Percentiles rank a stretch among this genome's conserved stretches.
phyloP scores from a whole-genome alignment of 805 yeast genomes.

The Lachancea sp. region DNA sequence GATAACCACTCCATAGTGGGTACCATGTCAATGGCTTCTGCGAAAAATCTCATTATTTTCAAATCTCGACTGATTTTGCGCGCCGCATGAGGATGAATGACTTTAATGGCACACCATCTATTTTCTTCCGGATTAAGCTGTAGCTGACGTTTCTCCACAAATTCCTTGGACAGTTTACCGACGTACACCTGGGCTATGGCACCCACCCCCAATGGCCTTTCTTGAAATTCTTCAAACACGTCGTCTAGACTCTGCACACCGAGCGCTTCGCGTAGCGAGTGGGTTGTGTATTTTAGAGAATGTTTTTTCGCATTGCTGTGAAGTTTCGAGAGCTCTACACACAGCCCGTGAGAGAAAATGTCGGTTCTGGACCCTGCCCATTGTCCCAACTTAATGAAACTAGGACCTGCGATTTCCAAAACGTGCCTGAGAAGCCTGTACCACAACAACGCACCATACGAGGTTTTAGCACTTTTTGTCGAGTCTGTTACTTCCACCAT shows the following conservation, averaged over 20 bases:
- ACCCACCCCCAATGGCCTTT: slow-evolving; percentile 87
- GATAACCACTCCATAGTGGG: slow-evolving; percentile 99
- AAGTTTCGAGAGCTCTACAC: slow-evolving; percentile 65
- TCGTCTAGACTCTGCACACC: slow-evolving; percentile 53
- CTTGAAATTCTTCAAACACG: slow-evolving; percentile 71
- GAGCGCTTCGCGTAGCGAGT: slow-evolving; percentile 54
- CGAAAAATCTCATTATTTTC: slow-evolving; percentile 76
- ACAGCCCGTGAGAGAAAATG: slow-evolving; percentile 72
- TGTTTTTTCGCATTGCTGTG: slow-evolving; percentile 85
- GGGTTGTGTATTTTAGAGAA: slow-evolving; percentile 52
- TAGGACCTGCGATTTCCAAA: slow-evolving; percentile 85
- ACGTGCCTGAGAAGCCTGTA: slow-evolving; percentile 54
- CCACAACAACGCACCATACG: slow-evolving; percentile 68
- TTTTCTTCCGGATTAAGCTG: slow-evolving; percentile 19
- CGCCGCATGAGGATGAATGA: slow-evolving; percentile 83
- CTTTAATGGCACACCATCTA: slow-evolving; percentile 79
- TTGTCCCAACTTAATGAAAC: slow-evolving; percentile 88
- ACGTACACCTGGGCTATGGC: slow-evolving; percentile 95
- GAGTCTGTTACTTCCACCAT: slow-evolving; percentile 14
- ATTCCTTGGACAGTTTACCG: slow-evolving; percentile 52
- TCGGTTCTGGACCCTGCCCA: slow-evolving; percentile 99
- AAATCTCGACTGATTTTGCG: slow-evolving; percentile 71
- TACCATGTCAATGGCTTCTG: slow-evolving; percentile 55
- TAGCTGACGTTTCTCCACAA: slow-evolving; percentile 31
- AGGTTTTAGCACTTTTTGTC: slow-evolving; percentile 30